Percentiles rank a stretch among this genome's conserved stretches.
These are phyloP conservation scores for Avena atlantica DNA, from an alignment of 176 grass and related monocot genomes.

Conservation along the genomic window DNA sequence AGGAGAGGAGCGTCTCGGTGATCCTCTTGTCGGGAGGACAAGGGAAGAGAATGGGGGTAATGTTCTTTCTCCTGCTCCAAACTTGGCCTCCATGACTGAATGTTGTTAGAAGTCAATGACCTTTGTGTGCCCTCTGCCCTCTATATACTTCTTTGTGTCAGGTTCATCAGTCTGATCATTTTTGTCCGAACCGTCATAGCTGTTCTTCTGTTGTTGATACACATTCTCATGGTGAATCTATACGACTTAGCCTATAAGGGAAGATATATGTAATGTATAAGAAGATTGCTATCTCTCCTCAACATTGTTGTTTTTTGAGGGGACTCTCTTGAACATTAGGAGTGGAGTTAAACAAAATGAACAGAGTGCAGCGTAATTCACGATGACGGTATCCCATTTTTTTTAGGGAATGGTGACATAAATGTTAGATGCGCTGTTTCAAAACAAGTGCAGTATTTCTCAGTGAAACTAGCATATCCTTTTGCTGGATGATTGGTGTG, in stretches of 20 bases:
- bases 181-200: neutral
- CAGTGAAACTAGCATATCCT: neutral
- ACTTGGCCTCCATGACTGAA: neutral
- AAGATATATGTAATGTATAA: neutral
- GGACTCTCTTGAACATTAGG: neutral
- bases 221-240: neutral
- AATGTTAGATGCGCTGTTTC: neutral
- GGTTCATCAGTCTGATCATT: neutral
- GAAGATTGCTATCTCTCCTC: neutral
- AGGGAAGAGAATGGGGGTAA: constrained; percentile 94
- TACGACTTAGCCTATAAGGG: neutral
- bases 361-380: neutral
- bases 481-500: constrained; percentile 17
- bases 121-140: neutral
- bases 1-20: constrained; percentile 91
- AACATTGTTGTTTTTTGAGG: neutral
- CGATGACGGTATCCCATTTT: neutral
- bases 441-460: neutral
- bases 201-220: neutral
- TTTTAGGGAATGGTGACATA: neutral
- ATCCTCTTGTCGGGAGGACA: constrained; percentile 87
- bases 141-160: neutral
- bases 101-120: neutral
- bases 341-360: neutral
- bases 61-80: constrained; percentile 6